phyloP scores from a whole-genome alignment of 306 rosid genomes.

The Mimosa pudica region DNA sequence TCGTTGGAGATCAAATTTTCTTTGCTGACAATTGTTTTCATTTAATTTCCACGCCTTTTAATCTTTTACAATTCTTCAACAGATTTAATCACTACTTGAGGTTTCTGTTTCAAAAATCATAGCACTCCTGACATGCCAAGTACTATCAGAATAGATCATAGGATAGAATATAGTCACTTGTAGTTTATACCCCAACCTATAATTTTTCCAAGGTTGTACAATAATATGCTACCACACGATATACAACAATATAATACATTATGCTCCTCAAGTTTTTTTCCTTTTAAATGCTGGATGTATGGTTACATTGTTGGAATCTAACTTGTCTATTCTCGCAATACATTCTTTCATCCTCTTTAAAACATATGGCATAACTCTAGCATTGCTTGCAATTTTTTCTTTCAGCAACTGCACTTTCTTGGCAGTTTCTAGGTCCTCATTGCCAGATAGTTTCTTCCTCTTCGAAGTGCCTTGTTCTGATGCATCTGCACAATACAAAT shows the following conservation, averaged over 20 bases:
- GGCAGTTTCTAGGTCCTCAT: conserved; percentile 54
- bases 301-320: conserved; percentile 54
- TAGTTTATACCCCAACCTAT: background rate
- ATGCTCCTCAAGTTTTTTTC: conserved; percentile 49
- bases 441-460: conserved; percentile 29
- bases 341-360: conserved; percentile 81
- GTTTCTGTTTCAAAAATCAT: too few relatives aligned
- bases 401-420: conserved; percentile 60
- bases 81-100: too few relatives aligned
- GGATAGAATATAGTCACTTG: background rate
- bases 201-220: background rate
- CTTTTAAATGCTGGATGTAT: conserved; percentile 71
- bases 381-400: conserved; percentile 70
- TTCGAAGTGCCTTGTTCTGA: conserved; percentile 36
- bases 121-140: background rate
- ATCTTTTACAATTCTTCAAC: too few relatives aligned
- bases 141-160: background rate
- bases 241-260: background rate
- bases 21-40: background rate
- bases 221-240: background rate
- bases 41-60: too few relatives aligned
- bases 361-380: conserved; percentile 55
- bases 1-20: background rate
- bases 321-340: conserved; percentile 62
- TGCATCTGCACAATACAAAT: conserved; percentile 38